These are phyloP conservation scores for Earliella scabrosa DNA, from an alignment of 1,284 basidiomycete genomes.

Conservation along the genomic window DNA sequence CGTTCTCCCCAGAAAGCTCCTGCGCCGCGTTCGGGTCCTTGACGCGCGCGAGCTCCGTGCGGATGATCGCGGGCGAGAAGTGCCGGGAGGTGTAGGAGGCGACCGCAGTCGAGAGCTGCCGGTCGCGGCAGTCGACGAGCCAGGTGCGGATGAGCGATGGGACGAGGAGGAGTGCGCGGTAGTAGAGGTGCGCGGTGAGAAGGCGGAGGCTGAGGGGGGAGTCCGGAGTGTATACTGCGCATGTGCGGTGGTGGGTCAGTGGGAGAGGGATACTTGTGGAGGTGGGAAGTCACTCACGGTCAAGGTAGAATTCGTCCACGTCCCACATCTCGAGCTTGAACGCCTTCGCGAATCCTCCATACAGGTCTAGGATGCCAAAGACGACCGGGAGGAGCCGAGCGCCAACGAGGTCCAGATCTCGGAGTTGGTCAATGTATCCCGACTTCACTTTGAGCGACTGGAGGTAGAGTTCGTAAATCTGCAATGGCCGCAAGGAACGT, in stretches of 20 bases:
- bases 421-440: constrained; percentile 86
- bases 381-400: constrained; percentile 77
- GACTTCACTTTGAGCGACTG: constrained; percentile 84
- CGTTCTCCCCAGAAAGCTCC: constrained; percentile 80
- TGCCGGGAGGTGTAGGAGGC: constrained; percentile 82
- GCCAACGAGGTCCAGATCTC: constrained; percentile 68
- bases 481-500: not conserved
- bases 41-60: constrained; percentile 80
- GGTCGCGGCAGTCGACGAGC: constrained; percentile 89
- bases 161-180: constrained; percentile 80
- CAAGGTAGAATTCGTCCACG: constrained; percentile 86
- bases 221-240: constrained; percentile 65
- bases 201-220: constrained; percentile 63
- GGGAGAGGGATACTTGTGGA: not conserved
- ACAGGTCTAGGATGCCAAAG: constrained; percentile 70
- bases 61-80: constrained; percentile 92
- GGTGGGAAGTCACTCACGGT: constrained; percentile 55
- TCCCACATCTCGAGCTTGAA: constrained; percentile 85
- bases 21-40: constrained; percentile 66
- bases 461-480: constrained; percentile 11
- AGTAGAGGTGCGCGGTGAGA: constrained; percentile 89
- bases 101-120: constrained; percentile 81
- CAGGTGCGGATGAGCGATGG: constrained; percentile 86
- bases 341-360: constrained; percentile 58
- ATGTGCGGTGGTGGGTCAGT: not conserved